Evolutionary conservation across 2,329 filamentous ascomycete genomes (phyloP).

Genomic region (Apiospora sp.): DNA sequence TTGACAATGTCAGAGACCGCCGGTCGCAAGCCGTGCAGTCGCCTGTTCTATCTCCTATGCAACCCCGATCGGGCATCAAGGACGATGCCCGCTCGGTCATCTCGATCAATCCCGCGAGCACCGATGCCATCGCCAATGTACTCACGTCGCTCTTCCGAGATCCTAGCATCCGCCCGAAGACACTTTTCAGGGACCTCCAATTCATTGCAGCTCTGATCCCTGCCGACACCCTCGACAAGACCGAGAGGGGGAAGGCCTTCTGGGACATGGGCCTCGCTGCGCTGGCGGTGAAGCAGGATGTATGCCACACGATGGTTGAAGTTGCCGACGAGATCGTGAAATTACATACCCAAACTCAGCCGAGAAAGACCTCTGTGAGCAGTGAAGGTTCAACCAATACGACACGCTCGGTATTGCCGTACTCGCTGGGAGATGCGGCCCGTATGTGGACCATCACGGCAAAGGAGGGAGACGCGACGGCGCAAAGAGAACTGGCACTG

Average conservation of each 20-base stretch:
- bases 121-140: conserved; percentile 71
- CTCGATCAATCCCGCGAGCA: conserved; percentile 60
- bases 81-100: conserved; percentile 58
- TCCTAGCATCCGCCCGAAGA: conserved; percentile 75
- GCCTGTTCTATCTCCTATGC: conserved; percentile 44
- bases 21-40: conserved; percentile 64
- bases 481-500: conserved; percentile 91
- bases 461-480: conserved; percentile 87
- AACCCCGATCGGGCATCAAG: conserved; percentile 50
- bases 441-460: conserved; percentile 93
- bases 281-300: conserved; percentile 85
- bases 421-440: conserved; percentile 81
- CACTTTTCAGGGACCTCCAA: conserved; percentile 82
- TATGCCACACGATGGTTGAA: conserved; percentile 84
- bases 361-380: conserved; percentile 57
- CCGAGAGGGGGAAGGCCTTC: conserved; percentile 79
- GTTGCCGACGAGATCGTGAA: conserved; percentile 74
- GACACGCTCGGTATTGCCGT: conserved; percentile 61
- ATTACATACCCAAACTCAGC: conserved; percentile 58
- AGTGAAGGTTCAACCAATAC: conserved; percentile 44
- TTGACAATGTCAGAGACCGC: conserved; percentile 74
- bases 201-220: conserved; percentile 75
- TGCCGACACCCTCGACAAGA: conserved; percentile 65
- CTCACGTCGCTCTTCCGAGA: conserved; percentile 74
- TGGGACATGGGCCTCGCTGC: conserved; percentile 90